phyloP scores from a whole-genome alignment of 345 rosid genomes.

The Physaria fendleri region DNA sequence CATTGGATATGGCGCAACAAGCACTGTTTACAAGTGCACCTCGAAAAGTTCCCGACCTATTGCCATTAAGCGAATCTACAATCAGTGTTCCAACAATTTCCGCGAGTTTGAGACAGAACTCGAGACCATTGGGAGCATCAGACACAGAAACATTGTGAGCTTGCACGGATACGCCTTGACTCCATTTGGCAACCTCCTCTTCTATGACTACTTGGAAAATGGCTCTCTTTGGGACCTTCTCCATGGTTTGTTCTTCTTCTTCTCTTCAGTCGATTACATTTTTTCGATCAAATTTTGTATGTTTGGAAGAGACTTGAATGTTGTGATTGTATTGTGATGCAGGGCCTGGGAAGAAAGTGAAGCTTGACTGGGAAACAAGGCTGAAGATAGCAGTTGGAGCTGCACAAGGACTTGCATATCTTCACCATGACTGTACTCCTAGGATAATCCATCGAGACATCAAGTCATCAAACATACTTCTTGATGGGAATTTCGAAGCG shows the following conservation, averaged over 20 bases:
- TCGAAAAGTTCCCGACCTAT: constrained; percentile 80
- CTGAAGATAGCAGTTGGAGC: constrained; percentile 85
- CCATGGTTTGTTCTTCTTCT: constrained; percentile 46
- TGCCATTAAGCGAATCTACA: constrained; percentile 84
- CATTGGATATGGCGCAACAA: constrained; percentile 84
- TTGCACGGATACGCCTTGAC: constrained; percentile 85
- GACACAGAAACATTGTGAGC: constrained; percentile 87
- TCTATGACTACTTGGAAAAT: constrained; percentile 93
- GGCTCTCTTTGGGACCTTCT: constrained; percentile 97
- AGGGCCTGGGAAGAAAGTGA: constrained; percentile 78
- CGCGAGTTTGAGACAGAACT: constrained; percentile 90
- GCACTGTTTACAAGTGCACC: constrained; percentile 80
- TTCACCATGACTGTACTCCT: constrained; percentile 93
- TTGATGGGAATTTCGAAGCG: constrained; percentile 82
- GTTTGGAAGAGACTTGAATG: no score
- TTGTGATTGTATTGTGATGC: no score
- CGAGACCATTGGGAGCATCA: constrained; percentile 83
- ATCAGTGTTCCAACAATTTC: constrained; percentile 51
- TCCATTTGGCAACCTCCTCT: constrained; percentile 76
- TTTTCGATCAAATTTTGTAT: not conserved
- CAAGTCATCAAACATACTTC: constrained; percentile 83
- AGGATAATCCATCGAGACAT: constrained; percentile 87
- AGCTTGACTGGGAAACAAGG: constrained; percentile 92
- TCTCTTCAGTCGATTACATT: no score
- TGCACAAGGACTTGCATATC: constrained; percentile 93